phyloP scores from a whole-genome alignment of 164 flowering plant genomes.

The Vitis rotundifolia region DNA sequence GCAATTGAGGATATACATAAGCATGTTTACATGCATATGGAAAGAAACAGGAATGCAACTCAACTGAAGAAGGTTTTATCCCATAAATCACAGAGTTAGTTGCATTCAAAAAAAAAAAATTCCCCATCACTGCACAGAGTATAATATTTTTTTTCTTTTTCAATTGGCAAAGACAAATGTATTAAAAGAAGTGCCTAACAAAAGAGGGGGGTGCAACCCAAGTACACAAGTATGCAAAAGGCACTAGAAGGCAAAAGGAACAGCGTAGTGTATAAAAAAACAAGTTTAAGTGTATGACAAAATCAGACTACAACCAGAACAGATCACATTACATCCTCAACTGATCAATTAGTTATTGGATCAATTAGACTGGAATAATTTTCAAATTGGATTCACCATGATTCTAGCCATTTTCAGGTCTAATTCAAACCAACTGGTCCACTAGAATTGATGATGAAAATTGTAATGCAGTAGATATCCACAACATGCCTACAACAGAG shows the following conservation, averaged over 20 bases:
- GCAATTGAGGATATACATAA: no score
- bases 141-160: no score
- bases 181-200: no score
- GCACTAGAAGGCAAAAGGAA: no score
- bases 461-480: background rate
- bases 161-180: no score
- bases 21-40: background rate
- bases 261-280: background rate
- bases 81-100: background rate
- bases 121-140: no score
- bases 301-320: background rate
- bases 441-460: background rate
- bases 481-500: background rate
- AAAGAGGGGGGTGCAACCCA: background rate
- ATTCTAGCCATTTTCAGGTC: background rate
- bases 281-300: background rate
- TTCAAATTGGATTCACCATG: background rate
- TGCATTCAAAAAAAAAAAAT: no score
- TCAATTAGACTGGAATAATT: background rate
- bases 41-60: background rate
- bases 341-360: background rate
- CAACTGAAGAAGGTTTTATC: background rate
- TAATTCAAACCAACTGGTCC: background rate
- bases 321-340: background rate
- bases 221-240: background rate